A percentile compares a stretch with the other conserved stretches of the same genome.
Evolutionary conservation across 1,139 yeast species (phyloP).

Genomic region (Kurtzmaniella natalensis): DNA sequence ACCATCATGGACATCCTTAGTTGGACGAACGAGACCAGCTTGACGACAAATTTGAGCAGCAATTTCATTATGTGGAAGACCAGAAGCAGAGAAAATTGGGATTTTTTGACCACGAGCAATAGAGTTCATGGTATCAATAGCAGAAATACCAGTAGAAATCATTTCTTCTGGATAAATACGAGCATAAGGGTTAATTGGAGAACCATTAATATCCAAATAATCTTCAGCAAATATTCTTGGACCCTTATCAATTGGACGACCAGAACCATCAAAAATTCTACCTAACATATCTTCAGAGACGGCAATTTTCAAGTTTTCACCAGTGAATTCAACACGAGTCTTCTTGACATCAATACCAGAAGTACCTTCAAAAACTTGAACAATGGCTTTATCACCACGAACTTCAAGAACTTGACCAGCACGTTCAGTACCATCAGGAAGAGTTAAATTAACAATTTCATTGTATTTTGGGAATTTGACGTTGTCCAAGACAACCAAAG

Average conservation of each 20-base stretch:
- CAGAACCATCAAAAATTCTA: constrained; percentile 97
- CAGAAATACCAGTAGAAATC: constrained; percentile 98
- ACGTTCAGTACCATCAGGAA: constrained; percentile 90
- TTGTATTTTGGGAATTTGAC: constrained; percentile 95
- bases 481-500: constrained; percentile 90
- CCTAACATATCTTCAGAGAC: constrained; percentile 98
- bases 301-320: constrained; percentile 86
- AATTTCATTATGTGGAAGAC: constrained; percentile 98
- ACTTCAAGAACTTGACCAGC: constrained; percentile 99
- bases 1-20: constrained; percentile 99
- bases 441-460: constrained; percentile 92
- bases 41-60: constrained; percentile 99
- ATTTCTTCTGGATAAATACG: constrained; percentile 99
- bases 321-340: constrained; percentile 95
- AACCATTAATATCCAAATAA: constrained; percentile 95
- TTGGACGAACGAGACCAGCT: constrained; percentile 98
- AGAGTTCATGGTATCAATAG: constrained; percentile 98
- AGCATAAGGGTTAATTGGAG: constrained; percentile 96
- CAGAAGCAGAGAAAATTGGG: constrained; percentile 98
- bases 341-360: constrained; percentile 97
- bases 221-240: constrained; percentile 98
- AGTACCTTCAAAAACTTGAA: constrained; percentile 98
- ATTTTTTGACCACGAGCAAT: constrained; percentile 99
- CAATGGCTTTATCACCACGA: constrained; percentile 94
- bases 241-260: constrained; percentile 97